A percentile compares a stretch with the other conserved stretches of the same genome.
These are phyloP conservation scores for Flagelloscypha sp. DNA, from an alignment of 768 basidiomycete species.

Conservation along the genomic window DNA sequence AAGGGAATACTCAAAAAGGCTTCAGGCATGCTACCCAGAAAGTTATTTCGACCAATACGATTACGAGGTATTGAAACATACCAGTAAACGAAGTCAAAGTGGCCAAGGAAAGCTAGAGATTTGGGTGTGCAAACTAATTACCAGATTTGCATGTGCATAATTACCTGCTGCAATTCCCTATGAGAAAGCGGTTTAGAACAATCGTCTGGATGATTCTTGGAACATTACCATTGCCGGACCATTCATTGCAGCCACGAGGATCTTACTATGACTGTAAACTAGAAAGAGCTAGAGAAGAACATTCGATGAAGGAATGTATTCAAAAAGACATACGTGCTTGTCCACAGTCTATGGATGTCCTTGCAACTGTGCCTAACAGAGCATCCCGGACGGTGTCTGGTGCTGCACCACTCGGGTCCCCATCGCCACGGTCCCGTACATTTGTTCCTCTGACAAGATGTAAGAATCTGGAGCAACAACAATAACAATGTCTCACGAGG, in stretches of 20 bases:
- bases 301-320: neutral
- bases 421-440: constrained; percentile 34
- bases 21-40: no score
- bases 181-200: neutral
- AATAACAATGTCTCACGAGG: constrained; percentile 51
- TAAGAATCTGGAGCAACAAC: neutral
- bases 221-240: constrained; percentile 64
- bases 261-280: constrained; percentile 60
- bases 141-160: neutral
- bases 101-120: constrained; percentile 50
- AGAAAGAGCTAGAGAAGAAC: constrained; percentile 35
- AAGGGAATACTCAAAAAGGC: no score
- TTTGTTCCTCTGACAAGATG: constrained; percentile 45
- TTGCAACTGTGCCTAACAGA: constrained; percentile 37
- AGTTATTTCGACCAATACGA: no score
- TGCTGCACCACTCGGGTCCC: constrained; percentile 5
- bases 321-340: constrained; percentile 47
- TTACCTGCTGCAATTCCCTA: constrained; percentile 63
- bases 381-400: constrained; percentile 33
- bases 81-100: constrained; percentile 72
- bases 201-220: neutral
- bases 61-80: constrained; percentile 50
- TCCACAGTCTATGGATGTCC: constrained; percentile 50
- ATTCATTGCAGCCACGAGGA: constrained; percentile 63
- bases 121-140: constrained; percentile 1